Evolutionary conservation across 768 basidiomycete genomes (phyloP), one percentile per base, ranked within the genome.

Genomic region (Psilocybe sp.): DNA sequence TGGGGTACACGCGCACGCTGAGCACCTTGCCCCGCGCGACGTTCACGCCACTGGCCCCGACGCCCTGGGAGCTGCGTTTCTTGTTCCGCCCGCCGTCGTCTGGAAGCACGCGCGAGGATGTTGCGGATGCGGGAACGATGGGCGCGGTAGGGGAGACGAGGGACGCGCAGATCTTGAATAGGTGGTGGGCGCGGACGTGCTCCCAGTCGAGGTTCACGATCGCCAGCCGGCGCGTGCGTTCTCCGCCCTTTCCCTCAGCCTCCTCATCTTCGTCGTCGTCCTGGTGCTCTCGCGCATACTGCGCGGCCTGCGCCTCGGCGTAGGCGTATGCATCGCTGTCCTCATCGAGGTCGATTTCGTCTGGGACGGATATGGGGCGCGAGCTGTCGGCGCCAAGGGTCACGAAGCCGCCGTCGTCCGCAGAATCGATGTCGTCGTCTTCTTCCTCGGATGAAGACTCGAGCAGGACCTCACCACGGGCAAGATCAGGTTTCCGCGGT

Each of bases 131-230:
- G n/a, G 56, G 54, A 15, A 70, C 54, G 14, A 74, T 62, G 12
- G 82, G 72, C 5, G 81, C 78, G 10, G 76, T 69, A 12, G 80
- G 67, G 5, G 89, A 86, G 5, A 96, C 77, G 37, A 94, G 79
- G 2, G 95, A 98, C 14, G 90, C 82, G 69, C 91, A 92, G 33
- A 98, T 90, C 69, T 90, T 92, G 80, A 85, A 97, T 11, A 99
- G 73, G 64, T 98, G 94, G 15, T 72, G 71, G 0, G 96, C 92
- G 48, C 88, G 87, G 44, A 98, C 83, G 68, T 98, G 81, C 65
- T 98, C 97, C 97, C 97, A 99, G 69, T 99, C 97, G 45, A 98
- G 80, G 65, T 98, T 98, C 55, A 98, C 96, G 40, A 88, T 80
- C 0, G 96, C 97, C 6, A 99, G 64, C 18, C 96, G 78, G 47